phyloP scores from a whole-genome alignment of 352 stramenopile species.

The Globisporangium solare region DNA sequence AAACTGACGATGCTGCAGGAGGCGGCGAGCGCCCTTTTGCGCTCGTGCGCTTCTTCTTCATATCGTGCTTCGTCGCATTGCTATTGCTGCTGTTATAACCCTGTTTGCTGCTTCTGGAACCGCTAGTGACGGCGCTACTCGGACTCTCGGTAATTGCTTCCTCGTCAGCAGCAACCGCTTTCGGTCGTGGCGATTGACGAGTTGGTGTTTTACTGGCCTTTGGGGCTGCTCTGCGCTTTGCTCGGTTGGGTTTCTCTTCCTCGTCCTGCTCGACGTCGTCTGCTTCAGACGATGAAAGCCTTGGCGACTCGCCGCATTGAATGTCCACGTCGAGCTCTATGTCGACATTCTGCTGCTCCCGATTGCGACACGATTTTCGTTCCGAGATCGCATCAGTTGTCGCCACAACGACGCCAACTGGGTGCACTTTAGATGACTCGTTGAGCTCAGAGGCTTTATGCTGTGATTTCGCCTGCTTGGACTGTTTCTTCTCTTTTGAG shows the following conservation, averaged over 20 bases:
- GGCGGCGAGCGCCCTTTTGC: no score
- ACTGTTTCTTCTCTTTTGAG: background rate
- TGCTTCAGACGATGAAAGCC: constrained; percentile 3
- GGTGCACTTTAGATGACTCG: background rate
- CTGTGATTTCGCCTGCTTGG: background rate
- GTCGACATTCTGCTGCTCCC: constrained; percentile 32
- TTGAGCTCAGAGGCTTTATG: no score
- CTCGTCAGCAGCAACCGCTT: no score
- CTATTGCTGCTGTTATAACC: background rate
- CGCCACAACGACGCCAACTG: constrained; percentile 41
- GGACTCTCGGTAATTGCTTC: no score
- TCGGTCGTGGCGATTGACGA: no score
- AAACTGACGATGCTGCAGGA: background rate
- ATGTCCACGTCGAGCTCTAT: constrained; percentile 59
- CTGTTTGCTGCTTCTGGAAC: no score
- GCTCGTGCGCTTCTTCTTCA: background rate
- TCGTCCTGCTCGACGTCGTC: constrained; percentile 8
- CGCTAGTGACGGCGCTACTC: no score
- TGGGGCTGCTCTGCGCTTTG: background rate
- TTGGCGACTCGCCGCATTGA: constrained; percentile 16
- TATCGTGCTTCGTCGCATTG: background rate
- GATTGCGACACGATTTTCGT: constrained; percentile 24
- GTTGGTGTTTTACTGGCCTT: no score
- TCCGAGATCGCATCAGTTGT: constrained; percentile 50
- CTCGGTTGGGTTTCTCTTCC: constrained; percentile 4